Evolutionary conservation across 2,329 filamentous ascomycete species (phyloP), one percentile per base, ranked within the genome.

Genomic region (Beauveria rudraprayagi): DNA sequence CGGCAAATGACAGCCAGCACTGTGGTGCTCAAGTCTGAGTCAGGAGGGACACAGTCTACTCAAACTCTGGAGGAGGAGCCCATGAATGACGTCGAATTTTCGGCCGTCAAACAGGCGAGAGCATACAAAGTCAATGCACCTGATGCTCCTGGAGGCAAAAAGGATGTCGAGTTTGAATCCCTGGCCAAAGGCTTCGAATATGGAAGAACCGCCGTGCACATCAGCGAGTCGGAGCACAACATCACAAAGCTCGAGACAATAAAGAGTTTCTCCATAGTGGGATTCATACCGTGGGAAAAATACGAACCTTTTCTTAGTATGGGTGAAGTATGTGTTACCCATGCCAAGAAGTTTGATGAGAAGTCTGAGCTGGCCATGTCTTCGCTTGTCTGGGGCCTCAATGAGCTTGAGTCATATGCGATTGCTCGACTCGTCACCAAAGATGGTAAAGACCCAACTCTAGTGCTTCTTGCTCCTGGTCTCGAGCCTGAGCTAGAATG

Each of bases 151-250:
- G 91, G 90, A 17, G 89, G 90, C 14, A 96, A 93, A 75, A 82
- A 81, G 59, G 91, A 96, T 58, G 86, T 99, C 28, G 85, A 89
- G 30, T 85, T 86, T 62, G 92, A 96, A 16, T 84, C 91, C 17
- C 80, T 99, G 43, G 91, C 91, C n/a, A 96, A 92, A 71, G 94
- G 94, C 0, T 99, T 93, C 69, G 87, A 91, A 69, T 99, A 99
- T 71, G 94, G 94, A 51, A 84, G 92, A 61, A 97, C 93, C 0
- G 91, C 90, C 2, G 93, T 99, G 1, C 87, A 89, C 66, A 96
- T 99, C 66, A 90, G 85, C 65, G 87, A 92, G 67, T 89, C 89
- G 0, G 93, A 99, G 68, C 83, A 88, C 71, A 91, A 92, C 66
- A 86, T 97, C 61, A 96, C 91, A n/a, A 92, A 89, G 65, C 80